Evolutionary conservation across 148 eudicot species (phyloP).

Genomic region (Spergularia bocconei): DNA sequence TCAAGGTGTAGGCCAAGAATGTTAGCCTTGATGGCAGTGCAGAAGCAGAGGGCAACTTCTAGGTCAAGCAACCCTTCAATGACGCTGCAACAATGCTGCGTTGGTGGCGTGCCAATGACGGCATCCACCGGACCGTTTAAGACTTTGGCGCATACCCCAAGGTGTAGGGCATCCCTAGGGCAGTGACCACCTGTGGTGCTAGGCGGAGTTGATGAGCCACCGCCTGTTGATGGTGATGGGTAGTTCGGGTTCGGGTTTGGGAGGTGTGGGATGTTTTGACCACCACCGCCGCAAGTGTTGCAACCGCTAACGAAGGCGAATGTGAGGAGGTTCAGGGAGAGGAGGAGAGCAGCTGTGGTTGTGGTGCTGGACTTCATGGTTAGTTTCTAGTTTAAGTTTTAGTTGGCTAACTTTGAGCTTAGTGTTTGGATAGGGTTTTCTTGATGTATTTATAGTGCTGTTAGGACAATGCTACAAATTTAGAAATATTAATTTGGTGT

Average conservation of each 20-base stretch:
- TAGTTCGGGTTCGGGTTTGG: slow-evolving; percentile 24
- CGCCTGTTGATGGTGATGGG: slow-evolving; percentile 9
- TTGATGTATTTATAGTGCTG: not conserved
- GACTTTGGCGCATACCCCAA: slow-evolving; percentile 48
- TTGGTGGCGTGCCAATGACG: slow-evolving; percentile 35
- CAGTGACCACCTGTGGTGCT: slow-evolving; percentile 22
- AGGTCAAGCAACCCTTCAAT: slow-evolving; percentile 41
- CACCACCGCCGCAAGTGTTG: slow-evolving; percentile 29
- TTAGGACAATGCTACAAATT: no score
- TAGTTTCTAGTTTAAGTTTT: not conserved
- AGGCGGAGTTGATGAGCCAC: not conserved
- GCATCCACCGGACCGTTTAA: slow-evolving; percentile 37
- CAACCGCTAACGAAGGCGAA: slow-evolving; percentile 31
- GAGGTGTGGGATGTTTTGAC: slow-evolving; percentile 19
- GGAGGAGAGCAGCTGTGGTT: slow-evolving; percentile 22
- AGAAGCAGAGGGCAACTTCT: slow-evolving; percentile 44
- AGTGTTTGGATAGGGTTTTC: slow-evolving; percentile 4
- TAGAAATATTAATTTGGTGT: no score
- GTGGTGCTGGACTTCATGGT: slow-evolving; percentile 9
- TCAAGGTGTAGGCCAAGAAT: slow-evolving; percentile 50
- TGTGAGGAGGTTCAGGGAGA: slow-evolving; percentile 39
- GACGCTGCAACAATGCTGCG: slow-evolving; percentile 36
- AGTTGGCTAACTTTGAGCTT: slow-evolving; percentile 11
- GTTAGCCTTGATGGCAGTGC: slow-evolving; percentile 52
- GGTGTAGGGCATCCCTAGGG: slow-evolving; percentile 52